Percentiles rank a stretch among this genome's conserved stretches.
Evolutionary conservation across 108 stramenopile genomes (phyloP).

Genomic region (Cyclotella cryptica): DNA sequence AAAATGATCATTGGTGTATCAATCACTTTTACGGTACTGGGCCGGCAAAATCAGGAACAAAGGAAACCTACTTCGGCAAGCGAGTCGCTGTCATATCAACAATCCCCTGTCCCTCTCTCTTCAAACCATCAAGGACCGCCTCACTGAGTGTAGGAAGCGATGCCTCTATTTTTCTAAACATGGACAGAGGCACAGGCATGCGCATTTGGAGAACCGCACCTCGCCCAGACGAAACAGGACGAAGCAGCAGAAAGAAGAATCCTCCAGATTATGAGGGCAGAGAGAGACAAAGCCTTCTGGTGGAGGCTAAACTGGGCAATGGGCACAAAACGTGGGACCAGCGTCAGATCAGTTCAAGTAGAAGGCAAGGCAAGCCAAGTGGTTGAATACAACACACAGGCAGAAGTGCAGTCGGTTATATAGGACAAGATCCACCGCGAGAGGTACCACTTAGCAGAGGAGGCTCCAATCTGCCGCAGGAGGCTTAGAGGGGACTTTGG

Average conservation of each 20-base stretch:
- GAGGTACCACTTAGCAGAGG: no score
- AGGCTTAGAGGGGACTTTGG: no score
- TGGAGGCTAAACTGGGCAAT: conserved; percentile 13
- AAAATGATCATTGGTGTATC: no score
- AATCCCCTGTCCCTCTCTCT: background rate
- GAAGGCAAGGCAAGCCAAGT: background rate
- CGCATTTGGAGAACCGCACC: conserved; percentile 9
- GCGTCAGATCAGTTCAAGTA: conserved; percentile 19
- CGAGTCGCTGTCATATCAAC: no score
- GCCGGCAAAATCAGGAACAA: no score
- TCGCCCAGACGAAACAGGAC: conserved; percentile 3
- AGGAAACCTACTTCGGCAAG: no score
- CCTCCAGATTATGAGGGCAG: conserved; percentile 23
- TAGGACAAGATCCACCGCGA: no score
- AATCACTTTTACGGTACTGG: no score
- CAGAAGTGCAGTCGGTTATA: background rate
- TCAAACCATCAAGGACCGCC: background rate
- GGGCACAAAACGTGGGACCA: background rate
- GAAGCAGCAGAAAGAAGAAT: conserved; percentile 19
- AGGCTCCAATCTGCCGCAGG: no score
- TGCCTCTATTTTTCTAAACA: conserved; percentile 12
- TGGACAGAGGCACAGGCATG: conserved; percentile 12
- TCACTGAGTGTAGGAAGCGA: conserved; percentile 14
- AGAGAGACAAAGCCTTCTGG: conserved; percentile 26
- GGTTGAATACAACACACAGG: background rate